phyloP scores from a whole-genome alignment of 768 basidiomycete species.

The Albatrellus ellisii region DNA sequence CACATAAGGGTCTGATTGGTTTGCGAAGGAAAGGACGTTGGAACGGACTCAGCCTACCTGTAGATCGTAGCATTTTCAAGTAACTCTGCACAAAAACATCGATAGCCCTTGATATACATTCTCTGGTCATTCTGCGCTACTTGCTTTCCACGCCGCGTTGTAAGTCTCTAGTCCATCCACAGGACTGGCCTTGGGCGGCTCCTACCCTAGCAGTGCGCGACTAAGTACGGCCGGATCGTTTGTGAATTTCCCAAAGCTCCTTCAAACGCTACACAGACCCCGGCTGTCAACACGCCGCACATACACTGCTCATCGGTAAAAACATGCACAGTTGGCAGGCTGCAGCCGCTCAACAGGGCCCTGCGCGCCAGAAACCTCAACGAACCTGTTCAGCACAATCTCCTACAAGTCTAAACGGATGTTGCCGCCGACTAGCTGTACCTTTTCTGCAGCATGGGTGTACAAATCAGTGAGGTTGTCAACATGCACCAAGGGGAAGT shows the following conservation, averaged over 20 bases:
- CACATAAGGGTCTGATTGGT: too few relatives aligned
- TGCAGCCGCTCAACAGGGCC: slow-evolving; percentile 22
- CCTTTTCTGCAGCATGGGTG: slow-evolving; percentile 27
- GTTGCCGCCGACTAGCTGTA: slow-evolving; percentile 22
- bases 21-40: too few relatives aligned
- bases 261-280: not conserved
- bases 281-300: not conserved
- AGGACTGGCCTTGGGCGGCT: slow-evolving; percentile 26
- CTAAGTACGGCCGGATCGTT: slow-evolving; percentile 26
- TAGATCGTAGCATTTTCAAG: too few relatives aligned
- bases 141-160: slow-evolving; percentile 22
- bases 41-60: too few relatives aligned
- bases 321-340: slow-evolving; percentile 25
- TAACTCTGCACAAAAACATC: too few relatives aligned
- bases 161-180: slow-evolving; percentile 31
- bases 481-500: slow-evolving; percentile 25
- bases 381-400: slow-evolving; percentile 26
- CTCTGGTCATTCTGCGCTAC: too few relatives aligned
- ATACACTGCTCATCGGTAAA: not conserved
- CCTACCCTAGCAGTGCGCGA: slow-evolving; percentile 30
- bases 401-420: slow-evolving; percentile 27
- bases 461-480: slow-evolving; percentile 36
- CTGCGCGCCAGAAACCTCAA: slow-evolving; percentile 24
- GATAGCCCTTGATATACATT: too few relatives aligned
- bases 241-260: slow-evolving; percentile 20